Percentiles rank a stretch among this genome's conserved stretches.
Evolutionary conservation across 1,284 basidiomycete species (phyloP).

Genomic region (Sporisorium iseilematis-ciliati): DNA sequence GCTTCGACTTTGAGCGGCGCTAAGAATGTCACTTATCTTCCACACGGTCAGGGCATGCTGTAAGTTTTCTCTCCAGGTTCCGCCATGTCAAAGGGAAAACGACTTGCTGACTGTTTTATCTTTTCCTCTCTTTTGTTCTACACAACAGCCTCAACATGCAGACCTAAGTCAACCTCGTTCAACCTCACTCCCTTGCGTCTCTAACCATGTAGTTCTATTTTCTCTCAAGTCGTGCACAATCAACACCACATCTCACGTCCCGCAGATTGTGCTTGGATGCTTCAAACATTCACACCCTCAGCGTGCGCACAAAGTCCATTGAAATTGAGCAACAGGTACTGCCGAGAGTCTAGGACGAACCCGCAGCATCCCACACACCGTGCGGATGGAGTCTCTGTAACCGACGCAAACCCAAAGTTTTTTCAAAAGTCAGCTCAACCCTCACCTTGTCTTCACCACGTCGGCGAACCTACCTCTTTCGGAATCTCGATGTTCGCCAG

Average conservation of each 20-base stretch:
- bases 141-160: slow-evolving; percentile 6
- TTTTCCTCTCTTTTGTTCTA: background rate
- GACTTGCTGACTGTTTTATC: background rate
- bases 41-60: slow-evolving; percentile 70
- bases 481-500: slow-evolving; percentile 66
- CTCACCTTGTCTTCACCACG: too few relatives aligned
- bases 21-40: slow-evolving; percentile 72
- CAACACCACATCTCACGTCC: slow-evolving; percentile 42
- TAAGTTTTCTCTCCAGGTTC: too few relatives aligned
- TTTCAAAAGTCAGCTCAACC: background rate
- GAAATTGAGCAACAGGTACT: background rate
- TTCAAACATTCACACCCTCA: background rate
- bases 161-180: background rate
- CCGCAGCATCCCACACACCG: slow-evolving; percentile 46
- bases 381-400: slow-evolving; percentile 42
- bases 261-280: background rate
- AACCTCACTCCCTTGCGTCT: background rate
- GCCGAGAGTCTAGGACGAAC: background rate
- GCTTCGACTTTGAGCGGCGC: slow-evolving; percentile 72
- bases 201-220: slow-evolving; percentile 43
- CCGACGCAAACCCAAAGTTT: background rate
- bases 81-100: too few relatives aligned
- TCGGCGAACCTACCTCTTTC: slow-evolving; percentile 33
- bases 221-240: slow-evolving; percentile 25
- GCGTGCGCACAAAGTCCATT: background rate